Evolutionary conservation across 1,284 basidiomycete species (phyloP).

Genomic region (Rhodotorula sp.): DNA sequence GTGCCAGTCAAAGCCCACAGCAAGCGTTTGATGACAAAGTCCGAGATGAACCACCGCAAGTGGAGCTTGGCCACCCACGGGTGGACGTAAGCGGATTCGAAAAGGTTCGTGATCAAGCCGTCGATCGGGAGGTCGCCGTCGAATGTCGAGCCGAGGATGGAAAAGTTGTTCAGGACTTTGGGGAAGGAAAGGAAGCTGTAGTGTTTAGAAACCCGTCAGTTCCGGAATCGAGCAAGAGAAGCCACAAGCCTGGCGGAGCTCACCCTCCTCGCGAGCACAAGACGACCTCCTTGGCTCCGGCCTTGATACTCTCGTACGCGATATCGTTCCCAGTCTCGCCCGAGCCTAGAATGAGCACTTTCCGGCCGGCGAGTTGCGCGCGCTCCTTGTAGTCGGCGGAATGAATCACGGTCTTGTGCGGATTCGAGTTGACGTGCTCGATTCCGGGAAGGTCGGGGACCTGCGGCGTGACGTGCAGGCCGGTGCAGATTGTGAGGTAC

Average conservation of each 20-base stretch:
- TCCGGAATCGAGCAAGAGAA: slow-evolving; percentile 34
- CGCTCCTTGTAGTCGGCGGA: slow-evolving; percentile 59
- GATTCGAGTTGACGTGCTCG: slow-evolving; percentile 17
- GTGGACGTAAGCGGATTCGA: slow-evolving; percentile 57
- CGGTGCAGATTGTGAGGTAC: slow-evolving; percentile 56
- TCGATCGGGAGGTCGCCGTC: slow-evolving; percentile 62
- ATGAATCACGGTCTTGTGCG: slow-evolving; percentile 54
- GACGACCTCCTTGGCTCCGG: slow-evolving; percentile 57
- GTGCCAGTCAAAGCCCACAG: slow-evolving; percentile 63
- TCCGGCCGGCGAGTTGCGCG: slow-evolving; percentile 55
- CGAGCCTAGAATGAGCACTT: slow-evolving; percentile 60
- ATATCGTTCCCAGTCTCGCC: slow-evolving; percentile 70
- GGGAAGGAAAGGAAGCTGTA: slow-evolving; percentile 60
- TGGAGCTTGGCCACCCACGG: slow-evolving; percentile 61
- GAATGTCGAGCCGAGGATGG: slow-evolving; percentile 58
- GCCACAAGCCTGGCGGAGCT: slow-evolving; percentile 40
- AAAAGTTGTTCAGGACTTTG: slow-evolving; percentile 65
- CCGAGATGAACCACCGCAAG: slow-evolving; percentile 56
- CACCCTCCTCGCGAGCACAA: slow-evolving; percentile 58
- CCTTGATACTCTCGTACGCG: slow-evolving; percentile 55
- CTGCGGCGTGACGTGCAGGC: slow-evolving; percentile 54
- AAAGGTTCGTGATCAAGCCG: slow-evolving; percentile 61
- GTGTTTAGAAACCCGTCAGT: slow-evolving; percentile 51
- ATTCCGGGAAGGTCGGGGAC: slow-evolving; percentile 58
- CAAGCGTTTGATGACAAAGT: slow-evolving; percentile 61